Percentiles rank a stretch among this genome's conserved stretches.
Conservation (phyloP, 1,284 basidiomycete genomes). For the Rhodotorula sp. region DNA sequence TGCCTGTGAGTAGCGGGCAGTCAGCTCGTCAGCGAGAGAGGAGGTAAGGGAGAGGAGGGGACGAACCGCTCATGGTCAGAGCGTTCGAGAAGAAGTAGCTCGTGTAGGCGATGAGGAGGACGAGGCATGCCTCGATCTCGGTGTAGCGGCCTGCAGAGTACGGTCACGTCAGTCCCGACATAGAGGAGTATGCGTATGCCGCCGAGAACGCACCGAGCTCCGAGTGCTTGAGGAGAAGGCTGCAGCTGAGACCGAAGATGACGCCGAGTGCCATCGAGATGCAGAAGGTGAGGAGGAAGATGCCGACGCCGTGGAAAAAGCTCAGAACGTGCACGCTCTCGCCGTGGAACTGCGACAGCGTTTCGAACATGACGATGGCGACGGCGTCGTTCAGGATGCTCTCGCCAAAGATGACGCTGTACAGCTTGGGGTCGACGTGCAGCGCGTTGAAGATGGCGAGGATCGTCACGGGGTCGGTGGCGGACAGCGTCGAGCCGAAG, state of each 20-base stretch:
- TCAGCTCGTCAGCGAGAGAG: neutral
- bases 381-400: constrained; percentile 97
- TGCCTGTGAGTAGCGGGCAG: constrained; percentile 56
- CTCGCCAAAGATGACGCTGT: constrained; percentile 97
- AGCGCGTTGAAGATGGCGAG: constrained; percentile 98
- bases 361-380: constrained; percentile 99
- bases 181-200: neutral
- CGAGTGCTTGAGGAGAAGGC: constrained; percentile 92
- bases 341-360: constrained; percentile 86
- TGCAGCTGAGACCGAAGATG: constrained; percentile 82
- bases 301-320: constrained; percentile 90
- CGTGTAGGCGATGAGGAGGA: constrained; percentile 91
- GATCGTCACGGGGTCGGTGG: constrained; percentile 98
- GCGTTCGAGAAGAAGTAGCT: constrained; percentile 99
- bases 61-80: constrained; percentile 77
- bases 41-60: neutral
- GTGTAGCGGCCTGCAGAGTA: constrained; percentile 65
- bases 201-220: constrained; percentile 51
- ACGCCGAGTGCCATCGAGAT: constrained; percentile 93
- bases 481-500: constrained; percentile 94
- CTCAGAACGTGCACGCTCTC: constrained; percentile 83
- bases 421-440: constrained; percentile 97
- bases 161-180: neutral
- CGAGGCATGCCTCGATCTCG: constrained; percentile 89
- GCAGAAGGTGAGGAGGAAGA: constrained; percentile 93